A percentile compares a stretch with the other conserved stretches of the same genome.
Evolutionary conservation across 345 rosid genomes (phyloP).

Genomic region (Hypericum androsaemum): DNA sequence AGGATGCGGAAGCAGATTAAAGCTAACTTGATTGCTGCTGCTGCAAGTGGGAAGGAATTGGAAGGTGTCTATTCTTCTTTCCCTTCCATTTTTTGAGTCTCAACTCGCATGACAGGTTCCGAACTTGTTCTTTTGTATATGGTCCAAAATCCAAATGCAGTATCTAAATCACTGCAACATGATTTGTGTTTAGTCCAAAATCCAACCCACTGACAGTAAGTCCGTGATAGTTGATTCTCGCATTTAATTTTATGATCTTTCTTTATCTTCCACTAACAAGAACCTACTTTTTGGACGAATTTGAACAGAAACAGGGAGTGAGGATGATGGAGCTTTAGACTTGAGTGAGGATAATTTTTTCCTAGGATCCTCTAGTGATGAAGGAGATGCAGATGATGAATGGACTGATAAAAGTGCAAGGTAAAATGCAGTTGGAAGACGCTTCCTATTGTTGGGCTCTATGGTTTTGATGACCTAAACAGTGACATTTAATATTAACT

Average conservation of each 20-base stretch:
- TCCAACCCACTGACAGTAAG: no score
- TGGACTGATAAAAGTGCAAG: constrained; percentile 92
- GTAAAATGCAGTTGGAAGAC: constrained; percentile 20
- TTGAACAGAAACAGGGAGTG: constrained; percentile 91
- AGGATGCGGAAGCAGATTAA: constrained; percentile 88
- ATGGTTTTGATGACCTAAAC: no score
- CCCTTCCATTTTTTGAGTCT: background rate
- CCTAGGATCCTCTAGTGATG: constrained; percentile 91
- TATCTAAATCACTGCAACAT: no score
- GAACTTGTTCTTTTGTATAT: no score
- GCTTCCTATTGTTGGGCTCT: no score
- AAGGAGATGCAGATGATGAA: constrained; percentile 97
- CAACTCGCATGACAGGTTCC: no score
- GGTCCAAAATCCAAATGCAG: no score
- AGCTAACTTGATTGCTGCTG: constrained; percentile 83
- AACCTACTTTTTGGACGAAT: background rate
- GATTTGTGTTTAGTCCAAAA: no score
- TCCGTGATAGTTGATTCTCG: no score
- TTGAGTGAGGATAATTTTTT: constrained; percentile 96
- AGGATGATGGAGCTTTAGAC: constrained; percentile 92
- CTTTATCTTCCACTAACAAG: constrained; percentile 4
- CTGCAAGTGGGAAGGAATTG: constrained; percentile 94
- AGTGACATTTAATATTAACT: no score
- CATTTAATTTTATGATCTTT: background rate
- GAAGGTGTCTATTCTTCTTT: constrained; percentile 51